Percentiles rank a stretch among this genome's conserved stretches.
Conservation (phyloP, 2,329 filamentous ascomycete species). For the Rhynchosporium secalis region DNA sequence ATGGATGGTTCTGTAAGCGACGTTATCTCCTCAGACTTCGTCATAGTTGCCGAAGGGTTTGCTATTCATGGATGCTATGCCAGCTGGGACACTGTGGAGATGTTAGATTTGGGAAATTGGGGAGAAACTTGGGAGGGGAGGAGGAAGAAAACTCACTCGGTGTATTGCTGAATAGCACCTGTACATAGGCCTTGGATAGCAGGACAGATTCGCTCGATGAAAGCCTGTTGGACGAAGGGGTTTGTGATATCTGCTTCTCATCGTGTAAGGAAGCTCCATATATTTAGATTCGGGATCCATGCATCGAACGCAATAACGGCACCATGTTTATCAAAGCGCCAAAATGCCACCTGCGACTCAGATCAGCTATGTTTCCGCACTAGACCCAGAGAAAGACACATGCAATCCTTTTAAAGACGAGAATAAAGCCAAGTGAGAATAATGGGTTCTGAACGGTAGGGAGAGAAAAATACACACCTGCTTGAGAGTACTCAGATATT, state of each 20-base stretch:
- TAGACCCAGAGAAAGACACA: no score
- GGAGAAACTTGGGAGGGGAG: not conserved
- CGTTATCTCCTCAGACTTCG: slow-evolving; percentile 47
- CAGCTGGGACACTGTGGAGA: slow-evolving; percentile 36
- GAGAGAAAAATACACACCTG: slow-evolving; percentile 27
- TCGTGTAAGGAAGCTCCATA: slow-evolving; percentile 40
- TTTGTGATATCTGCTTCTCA: slow-evolving; percentile 37
- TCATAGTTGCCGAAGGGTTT: slow-evolving; percentile 46
- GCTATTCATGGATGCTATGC: slow-evolving; percentile 37
- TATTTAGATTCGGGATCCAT: slow-evolving; percentile 46
- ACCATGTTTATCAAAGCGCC: slow-evolving; percentile 47
- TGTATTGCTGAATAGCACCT: slow-evolving; percentile 43
- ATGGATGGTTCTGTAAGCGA: slow-evolving; percentile 46
- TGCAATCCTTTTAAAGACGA: not conserved
- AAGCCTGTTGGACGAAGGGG: slow-evolving; percentile 34
- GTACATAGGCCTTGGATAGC: slow-evolving; percentile 41
- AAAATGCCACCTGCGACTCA: slow-evolving; percentile 44
- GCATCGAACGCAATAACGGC: slow-evolving; percentile 47
- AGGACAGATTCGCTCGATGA: slow-evolving; percentile 41
- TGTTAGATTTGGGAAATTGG: not conserved
- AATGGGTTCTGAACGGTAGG: not conserved
- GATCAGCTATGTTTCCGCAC: not conserved
- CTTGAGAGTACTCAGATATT: slow-evolving; percentile 41
- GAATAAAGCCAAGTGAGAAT: not conserved
- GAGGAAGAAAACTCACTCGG: slow-evolving; percentile 13